Base-by-base conservation (phyloP, 1,284 basidiomycete genomes). In the Chiua sp. region DNA sequence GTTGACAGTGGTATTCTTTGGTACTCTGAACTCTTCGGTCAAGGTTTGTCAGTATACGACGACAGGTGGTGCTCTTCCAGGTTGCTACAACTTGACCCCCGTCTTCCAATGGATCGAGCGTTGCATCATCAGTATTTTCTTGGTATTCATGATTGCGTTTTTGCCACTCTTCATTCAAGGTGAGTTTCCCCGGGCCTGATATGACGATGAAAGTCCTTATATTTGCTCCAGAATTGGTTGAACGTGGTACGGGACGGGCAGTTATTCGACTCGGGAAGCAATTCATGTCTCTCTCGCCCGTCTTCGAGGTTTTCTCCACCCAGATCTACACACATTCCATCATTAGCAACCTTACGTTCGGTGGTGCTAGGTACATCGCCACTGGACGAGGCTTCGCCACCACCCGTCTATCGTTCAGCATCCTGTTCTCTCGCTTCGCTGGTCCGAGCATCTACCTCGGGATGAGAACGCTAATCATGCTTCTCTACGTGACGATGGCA, bases 371-470 rank as follows among this genome's bases (percentile, higher is more conserved):
- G 62, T 98, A 98, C 77, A 98, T 98, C 68, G 95, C 96, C n/a
- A 98, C 96, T n/a, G 96, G 96, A 59, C 93, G 96, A 85, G 96
- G 96, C 48, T 98, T 98, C 73, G 96, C 96, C 20, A 98, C 96
- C 10, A 93, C 93, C 23, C 86, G 96, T 59, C 93, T 97, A 65
- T 92, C 90, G 63, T 98, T 98, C 82, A 91, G 87, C 72, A 96
- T 96, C 66, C 80, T 98, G 23, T 96, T 95, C 80, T 98, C 96
- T 65, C 92, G 96, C 59, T 98, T 98, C 77, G 96, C 96, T 48
- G 96, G 96, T 7, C 96, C 96, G 7, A 95, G 93, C 68, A 97
- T 98, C 77, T 98, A 98, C 79, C 83, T 98, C 51, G 96, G 96
- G 68, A 92, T 97, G 86, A 84, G 96, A 67, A 96, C 93, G 26